A percentile compares a stretch with the other conserved stretches of the same genome.
Conservation (phyloP, 495 filamentous ascomycete genomes). For the Penicillium tannophilum region DNA sequence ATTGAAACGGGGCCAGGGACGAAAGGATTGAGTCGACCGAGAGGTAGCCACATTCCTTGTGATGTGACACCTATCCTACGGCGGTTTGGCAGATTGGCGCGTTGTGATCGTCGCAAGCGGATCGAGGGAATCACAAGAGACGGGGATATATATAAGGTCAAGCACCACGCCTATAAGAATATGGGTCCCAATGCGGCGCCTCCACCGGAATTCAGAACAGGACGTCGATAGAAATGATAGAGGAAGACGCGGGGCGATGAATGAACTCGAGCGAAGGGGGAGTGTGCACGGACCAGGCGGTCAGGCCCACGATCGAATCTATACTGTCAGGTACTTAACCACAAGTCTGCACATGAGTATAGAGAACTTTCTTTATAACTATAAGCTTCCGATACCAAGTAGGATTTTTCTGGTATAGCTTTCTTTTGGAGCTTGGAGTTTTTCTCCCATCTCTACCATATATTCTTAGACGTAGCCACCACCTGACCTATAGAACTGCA, state of each 20-base stretch:
- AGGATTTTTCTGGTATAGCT: too few relatives aligned
- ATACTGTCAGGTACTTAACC: neutral
- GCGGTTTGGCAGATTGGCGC: conserved; percentile 15
- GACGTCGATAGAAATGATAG: conserved; percentile 26
- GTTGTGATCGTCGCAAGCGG: conserved; percentile 24
- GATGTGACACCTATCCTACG: conserved; percentile 19
- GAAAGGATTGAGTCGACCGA: conserved; percentile 33
- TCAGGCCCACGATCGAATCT: conserved; percentile 25
- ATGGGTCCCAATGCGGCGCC: conserved; percentile 15
- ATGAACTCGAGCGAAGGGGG: conserved; percentile 32
- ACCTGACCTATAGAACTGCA: too few relatives aligned
- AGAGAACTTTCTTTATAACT: neutral
- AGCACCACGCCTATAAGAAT: conserved; percentile 19
- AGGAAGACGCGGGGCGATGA: conserved; percentile 32
- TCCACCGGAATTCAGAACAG: conserved; percentile 21
- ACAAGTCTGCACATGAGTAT: neutral
- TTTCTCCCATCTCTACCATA: neutral
- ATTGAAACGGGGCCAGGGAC: conserved; percentile 42
- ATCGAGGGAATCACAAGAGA: conserved; percentile 21
- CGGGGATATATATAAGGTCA: conserved; percentile 14
- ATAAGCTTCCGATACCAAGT: neutral
- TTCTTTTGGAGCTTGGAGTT: neutral
- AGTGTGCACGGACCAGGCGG: conserved; percentile 34
- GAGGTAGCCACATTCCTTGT: conserved; percentile 49
- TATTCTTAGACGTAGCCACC: neutral